Conservation (phyloP, 1,284 basidiomycete species). For the Trametes sp. region DNA sequence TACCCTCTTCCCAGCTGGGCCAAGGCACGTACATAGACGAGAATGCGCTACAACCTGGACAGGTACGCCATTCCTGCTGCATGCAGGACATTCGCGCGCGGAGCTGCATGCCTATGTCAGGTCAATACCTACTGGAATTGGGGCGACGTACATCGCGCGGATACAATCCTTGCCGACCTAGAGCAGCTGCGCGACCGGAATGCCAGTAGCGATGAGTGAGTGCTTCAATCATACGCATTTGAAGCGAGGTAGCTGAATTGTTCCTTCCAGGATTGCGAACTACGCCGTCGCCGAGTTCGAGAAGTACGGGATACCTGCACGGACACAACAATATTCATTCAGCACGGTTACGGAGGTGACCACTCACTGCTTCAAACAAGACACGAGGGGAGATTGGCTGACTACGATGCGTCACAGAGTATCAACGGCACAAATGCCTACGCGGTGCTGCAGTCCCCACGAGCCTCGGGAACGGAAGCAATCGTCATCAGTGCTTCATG, state of each 20-base stretch:
- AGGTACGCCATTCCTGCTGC: constrained; percentile 57
- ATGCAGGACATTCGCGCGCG: neutral
- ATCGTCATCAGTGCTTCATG: constrained; percentile 92
- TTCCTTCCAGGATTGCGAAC: constrained; percentile 59
- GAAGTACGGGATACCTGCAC: constrained; percentile 73
- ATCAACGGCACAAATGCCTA: constrained; percentile 81
- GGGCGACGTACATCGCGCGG: constrained; percentile 87
- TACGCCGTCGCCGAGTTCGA: constrained; percentile 57
- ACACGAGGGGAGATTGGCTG: constrained; percentile 28
- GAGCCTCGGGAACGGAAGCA: constrained; percentile 90
- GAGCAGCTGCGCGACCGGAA: constrained; percentile 71
- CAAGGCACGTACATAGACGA: constrained; percentile 87
- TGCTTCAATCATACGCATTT: too few species aligned
- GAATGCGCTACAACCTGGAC: constrained; percentile 90
- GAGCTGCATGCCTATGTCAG: constrained; percentile 47
- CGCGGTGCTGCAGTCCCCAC: constrained; percentile 82
- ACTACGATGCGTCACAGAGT: constrained; percentile 40
- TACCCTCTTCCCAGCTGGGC: constrained; percentile 73
- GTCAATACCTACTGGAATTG: constrained; percentile 90
- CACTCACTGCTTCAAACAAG: constrained; percentile 2
- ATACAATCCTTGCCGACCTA: constrained; percentile 75
- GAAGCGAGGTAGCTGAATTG: too few species aligned
- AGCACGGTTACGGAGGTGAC: constrained; percentile 55
- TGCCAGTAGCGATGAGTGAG: constrained; percentile 76
- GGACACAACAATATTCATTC: constrained; percentile 75